Base-by-base conservation (phyloP, 495 filamentous ascomycete genomes). In the Corynascus novoguineensis region DNA sequence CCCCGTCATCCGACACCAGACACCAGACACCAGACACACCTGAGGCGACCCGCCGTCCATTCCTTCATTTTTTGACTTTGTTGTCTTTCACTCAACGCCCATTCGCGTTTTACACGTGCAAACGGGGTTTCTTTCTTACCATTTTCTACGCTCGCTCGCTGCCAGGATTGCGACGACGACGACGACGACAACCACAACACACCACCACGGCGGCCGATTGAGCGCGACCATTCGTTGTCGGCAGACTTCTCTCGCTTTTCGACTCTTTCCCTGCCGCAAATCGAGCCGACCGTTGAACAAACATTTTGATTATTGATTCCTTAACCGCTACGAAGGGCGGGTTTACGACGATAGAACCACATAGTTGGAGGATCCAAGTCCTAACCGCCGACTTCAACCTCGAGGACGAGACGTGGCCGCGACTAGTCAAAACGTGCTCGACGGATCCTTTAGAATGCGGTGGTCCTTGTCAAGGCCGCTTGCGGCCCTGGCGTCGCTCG, bases 401-500 rank as follows among this genome's bases (percentile, higher is more conserved):
- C 37, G 51, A 45, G 54, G 29, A 50, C 49, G 22, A n/a, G n/a
- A 49, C 45, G 42, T 7, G 50, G 25, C 29, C 11, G 9, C 21
- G 14, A 37, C 31, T 11, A 8, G 37, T 41, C 19, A 15, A 55
- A 11, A 49, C 44, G 0, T 27, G n/a, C 9, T 19, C 9, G 14
- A 40, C 22, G 37, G 2, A 12, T 12, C 24, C 41, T 37, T 11
- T 22, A 40, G 44, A 34, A 76, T 76, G 73, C 68, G 73, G 65
- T 64, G 67, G 44, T 66, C 68, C 25, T 53, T 65, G 32, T 55
- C 65, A 55, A 63, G 55, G 64, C 67, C 73, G 44, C 52, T 72
- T n/a, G 60, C 68, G 58, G 59, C 69, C 41, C 37, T 75, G 53
- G 64, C 71, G 58, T 64, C 71, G 53, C 65, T 77, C 40, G 68